Percentiles rank a stretch among this genome's conserved stretches.
These are phyloP conservation scores for Penicillium sp. DNA, from an alignment of 2,329 filamentous ascomycete genomes.

Conservation along the genomic window DNA sequence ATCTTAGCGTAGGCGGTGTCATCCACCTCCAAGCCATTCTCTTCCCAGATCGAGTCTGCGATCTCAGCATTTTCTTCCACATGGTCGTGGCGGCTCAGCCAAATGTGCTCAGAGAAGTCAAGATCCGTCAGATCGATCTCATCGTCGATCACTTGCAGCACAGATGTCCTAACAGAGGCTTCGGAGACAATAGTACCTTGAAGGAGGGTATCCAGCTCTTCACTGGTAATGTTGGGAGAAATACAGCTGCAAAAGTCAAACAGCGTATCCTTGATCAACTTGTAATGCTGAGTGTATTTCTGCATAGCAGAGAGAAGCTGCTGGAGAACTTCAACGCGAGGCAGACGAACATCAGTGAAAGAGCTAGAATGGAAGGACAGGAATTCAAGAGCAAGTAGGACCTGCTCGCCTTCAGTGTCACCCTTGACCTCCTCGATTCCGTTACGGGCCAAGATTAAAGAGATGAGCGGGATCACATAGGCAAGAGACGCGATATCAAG, in stretches of 20 bases:
- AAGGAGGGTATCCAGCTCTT: conserved; percentile 72
- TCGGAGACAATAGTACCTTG: conserved; percentile 75
- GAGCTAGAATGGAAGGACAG: conserved; percentile 80
- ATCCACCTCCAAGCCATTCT: conserved; percentile 71
- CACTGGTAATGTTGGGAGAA: conserved; percentile 67
- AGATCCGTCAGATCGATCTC: conserved; percentile 89
- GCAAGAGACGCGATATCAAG: conserved; percentile 83
- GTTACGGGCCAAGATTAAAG: conserved; percentile 71
- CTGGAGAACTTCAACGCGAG: conserved; percentile 67
- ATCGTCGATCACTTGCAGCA: conserved; percentile 81
- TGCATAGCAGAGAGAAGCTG: conserved; percentile 78
- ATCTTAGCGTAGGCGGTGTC: conserved; percentile 61
- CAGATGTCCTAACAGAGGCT: conserved; percentile 71
- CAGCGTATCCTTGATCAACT: conserved; percentile 87
- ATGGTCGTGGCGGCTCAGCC: conserved; percentile 89
- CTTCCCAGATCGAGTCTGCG: conserved; percentile 88
- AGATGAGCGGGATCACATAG: conserved; percentile 77
- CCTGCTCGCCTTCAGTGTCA: conserved; percentile 83
- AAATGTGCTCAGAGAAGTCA: conserved; percentile 82
- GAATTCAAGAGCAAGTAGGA: conserved; percentile 83
- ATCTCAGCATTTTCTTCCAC: conserved; percentile 79
- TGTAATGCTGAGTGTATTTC: conserved; percentile 86
- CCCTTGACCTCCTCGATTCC: conserved; percentile 60
- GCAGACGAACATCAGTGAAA: conserved; percentile 67
- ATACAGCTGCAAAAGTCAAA: conserved; percentile 79